Base-by-base conservation (phyloP, 2,329 filamentous ascomycete species). In the Byssochlamys sp. region DNA sequence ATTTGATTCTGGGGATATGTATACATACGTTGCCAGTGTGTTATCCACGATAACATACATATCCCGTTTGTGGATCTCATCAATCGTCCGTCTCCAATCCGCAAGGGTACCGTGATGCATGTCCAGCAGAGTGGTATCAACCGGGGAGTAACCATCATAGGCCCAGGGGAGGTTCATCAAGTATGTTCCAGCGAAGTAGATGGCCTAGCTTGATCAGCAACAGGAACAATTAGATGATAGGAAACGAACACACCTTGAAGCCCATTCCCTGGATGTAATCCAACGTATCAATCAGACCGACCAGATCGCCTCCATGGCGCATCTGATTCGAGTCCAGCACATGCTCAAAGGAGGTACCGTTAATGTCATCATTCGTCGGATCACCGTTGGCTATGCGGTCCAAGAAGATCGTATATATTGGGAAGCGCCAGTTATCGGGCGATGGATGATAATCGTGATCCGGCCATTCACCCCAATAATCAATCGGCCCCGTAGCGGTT, bases 31-130 rank as follows among this genome's bases (percentile, higher is more conserved):
- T 27, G 79, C 76, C 67, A 84, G 78, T 2, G 82, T 84, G 65
- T 83, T 84, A 64, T 84, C 82, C 56, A 84, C 61, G 26, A 84
- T 69, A 27, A 84, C 80, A 66, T 83, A 83, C 81, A 84, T 84
- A 57, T 74, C 77, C 29, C 78, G 73, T 2, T 66, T 62, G 63
- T 84, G 82, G 25, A 84, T 80, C 51, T 79, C 80, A 31, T 76
- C 68, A 56, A 84, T 77, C 2, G 77, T 75, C 26, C 69, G 66
- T 58, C 80, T 76, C 80, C 81, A 84, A 59, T 76, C 70, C n/a
- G 75, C 66, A 56, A 84, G 78, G 56, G 75, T 77, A 35, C 82
- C 82, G 58, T 80, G 79, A 62, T 84, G 82, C 49, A 75, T 73
- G 63, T 84, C 82, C 24, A 84, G 73, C 29, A 84, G 75, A 1